Evolutionary conservation across 2,329 filamentous ascomycete species (phyloP), one percentile per base, ranked within the genome.

Genomic region (Coniochaeta pulveracea): DNA sequence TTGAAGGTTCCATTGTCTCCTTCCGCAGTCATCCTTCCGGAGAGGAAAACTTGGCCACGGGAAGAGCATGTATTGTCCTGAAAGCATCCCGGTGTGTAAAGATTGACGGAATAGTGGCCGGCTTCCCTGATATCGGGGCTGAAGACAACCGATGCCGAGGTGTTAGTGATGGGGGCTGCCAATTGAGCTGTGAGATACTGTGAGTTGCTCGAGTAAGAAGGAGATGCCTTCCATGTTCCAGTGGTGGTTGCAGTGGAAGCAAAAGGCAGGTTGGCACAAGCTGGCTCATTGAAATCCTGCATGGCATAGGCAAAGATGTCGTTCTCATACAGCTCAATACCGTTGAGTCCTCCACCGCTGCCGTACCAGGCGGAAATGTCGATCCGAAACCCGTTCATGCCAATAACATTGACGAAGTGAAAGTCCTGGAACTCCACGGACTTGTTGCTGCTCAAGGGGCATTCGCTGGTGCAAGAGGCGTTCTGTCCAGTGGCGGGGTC

Each of bases 81-180:
- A 18, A 74, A 58, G 52, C 93, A 98, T 14, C 91, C 91, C 11
- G 91, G 91, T 0, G 91, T 98, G 57, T 88, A 98, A 39, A 98
- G 63, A 38, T 82, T 84, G 47, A 98, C 76, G 0, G 82, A 80
- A 56, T 98, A 98, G 49, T 93, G 89, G 32, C 91, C 93, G 2
- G 85, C 82, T 50, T 93, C 80, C 43, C 76, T 76, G 43, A 98
- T 80, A 50, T 93, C 80, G 1, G 93, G 91, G 34, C 69, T 63
- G 53, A 94, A 93, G 3, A 82, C 74, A 5, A 96, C 77, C 1
- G 74, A 74, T 1, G 78, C 74, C 1, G 73, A 67, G 26, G 73
- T 60, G 2, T 73, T 60, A 23, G 66, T 66, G 33, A 76, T 68
- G 23, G 65, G 58, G 16, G 61, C 58, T 6, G 66, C 60, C 19